Base-by-base conservation (phyloP, 345 rosid species). In the Eucalyptus regnans region DNA sequence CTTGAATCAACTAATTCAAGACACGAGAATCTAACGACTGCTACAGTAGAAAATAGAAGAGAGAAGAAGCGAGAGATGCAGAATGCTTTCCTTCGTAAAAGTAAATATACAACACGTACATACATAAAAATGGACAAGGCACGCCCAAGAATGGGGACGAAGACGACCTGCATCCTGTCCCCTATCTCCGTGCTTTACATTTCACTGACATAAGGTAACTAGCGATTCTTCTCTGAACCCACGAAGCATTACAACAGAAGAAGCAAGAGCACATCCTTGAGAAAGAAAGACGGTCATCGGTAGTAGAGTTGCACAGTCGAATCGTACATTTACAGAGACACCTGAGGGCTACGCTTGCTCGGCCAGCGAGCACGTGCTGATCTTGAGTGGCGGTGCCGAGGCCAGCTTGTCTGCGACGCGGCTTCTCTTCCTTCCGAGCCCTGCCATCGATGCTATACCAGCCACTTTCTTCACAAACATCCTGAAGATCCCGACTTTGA, bases 401-500 rank as follows among this genome's bases (percentile, higher is more conserved):
- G 44, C 44, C 25, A 23, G 81, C 44, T 68, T 9, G 81, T 68
- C 81, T 9, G 44, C 1, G 12, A 68, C 44, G 7, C 7, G 81
- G 81, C 44, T 68, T 33, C 44, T 68, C 44, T 33, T 17, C 81
- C 81, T 33, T 37, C 81, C 25, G 25, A 33, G 44, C 43, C 44
- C 25, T 6, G 7, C 81, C 13, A 0, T 68, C 44, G 44, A 33
- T 33, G 1, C 81, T 7, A 9, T 76, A 11, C 33, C 2, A 13
- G 66, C 68, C 68, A 86, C 20, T 64, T 0, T 86, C 76, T 56
- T 48, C 48, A 7, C 71, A 27, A 41, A 1, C 50, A 56, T 60
- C 71, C 31, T 86, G 66, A 86, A 86, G 88, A 86, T 86, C 68
- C 3, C 6, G 50, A 25, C 27, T 37, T 86, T 86, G 88, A 86